Evolutionary conservation across 2,329 filamentous ascomycete species (phyloP).

Genomic region (Microcera coccophila): DNA sequence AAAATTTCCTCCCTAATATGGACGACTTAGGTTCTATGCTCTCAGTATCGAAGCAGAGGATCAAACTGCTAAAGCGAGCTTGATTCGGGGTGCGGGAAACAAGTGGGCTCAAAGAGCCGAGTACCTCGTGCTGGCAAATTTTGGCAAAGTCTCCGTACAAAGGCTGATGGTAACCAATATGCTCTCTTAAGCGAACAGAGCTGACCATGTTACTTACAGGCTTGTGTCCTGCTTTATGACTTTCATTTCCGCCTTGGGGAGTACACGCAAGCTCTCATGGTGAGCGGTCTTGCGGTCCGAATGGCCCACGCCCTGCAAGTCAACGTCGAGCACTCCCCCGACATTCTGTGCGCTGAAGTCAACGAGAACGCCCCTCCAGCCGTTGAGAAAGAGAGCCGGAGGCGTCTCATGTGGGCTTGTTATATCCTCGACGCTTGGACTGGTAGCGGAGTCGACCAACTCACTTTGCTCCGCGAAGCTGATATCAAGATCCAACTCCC

Average conservation of each 20-base stretch:
- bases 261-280: conserved; percentile 39
- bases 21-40: conserved; percentile 32
- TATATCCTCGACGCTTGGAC: conserved; percentile 41
- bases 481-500: conserved; percentile 42
- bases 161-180: conserved; percentile 34
- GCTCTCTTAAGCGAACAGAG: neutral
- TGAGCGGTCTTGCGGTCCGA: conserved; percentile 39
- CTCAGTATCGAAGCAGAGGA: conserved; percentile 30
- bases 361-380: conserved; percentile 31
- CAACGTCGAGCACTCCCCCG: conserved; percentile 35
- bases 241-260: conserved; percentile 39
- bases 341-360: conserved; percentile 36
- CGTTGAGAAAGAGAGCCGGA: conserved; percentile 36
- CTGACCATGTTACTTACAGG: conserved; percentile 19
- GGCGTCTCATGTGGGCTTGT: conserved; percentile 42
- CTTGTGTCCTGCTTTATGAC: conserved; percentile 38
- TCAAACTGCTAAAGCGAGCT: conserved; percentile 24
- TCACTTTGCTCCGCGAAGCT: conserved; percentile 37
- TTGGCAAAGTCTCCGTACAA: conserved; percentile 38
- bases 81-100: conserved; percentile 34
- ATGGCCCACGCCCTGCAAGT: conserved; percentile 42
- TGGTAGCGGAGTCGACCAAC: conserved; percentile 37
- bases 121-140: conserved; percentile 33
- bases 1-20: neutral
- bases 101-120: conserved; percentile 38